Conservation (phyloP, 495 filamentous ascomycete genomes). For the Aspergillus mulundensis region DNA sequence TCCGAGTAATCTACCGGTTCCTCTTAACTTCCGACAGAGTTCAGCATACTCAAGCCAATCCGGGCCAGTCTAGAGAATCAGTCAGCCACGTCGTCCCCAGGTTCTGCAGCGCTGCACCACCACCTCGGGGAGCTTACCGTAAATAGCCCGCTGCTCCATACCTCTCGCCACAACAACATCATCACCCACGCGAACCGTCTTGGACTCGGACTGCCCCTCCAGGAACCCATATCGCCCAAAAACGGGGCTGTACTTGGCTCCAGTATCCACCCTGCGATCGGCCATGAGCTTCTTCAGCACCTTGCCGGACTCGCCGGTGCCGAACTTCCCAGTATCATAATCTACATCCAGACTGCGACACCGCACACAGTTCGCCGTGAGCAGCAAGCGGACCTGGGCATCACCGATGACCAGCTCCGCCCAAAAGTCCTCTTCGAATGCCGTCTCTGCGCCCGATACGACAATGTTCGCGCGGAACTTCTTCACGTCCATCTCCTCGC, state of each 20-base stretch:
- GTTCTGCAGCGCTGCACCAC: background rate
- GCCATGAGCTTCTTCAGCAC: constrained; percentile 74
- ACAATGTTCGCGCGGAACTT: constrained; percentile 89
- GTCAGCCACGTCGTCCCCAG: background rate
- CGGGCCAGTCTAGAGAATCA: constrained; percentile 31
- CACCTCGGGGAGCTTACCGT: constrained; percentile 40
- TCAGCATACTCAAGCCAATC: constrained; percentile 13
- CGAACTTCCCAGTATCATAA: constrained; percentile 66
- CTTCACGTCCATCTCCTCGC: constrained; percentile 61
- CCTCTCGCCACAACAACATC: constrained; percentile 57
- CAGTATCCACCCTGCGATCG: constrained; percentile 72
- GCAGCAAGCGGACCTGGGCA: constrained; percentile 37
- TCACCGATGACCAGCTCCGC: constrained; percentile 50
- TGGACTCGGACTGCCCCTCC: constrained; percentile 25
- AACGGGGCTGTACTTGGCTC: constrained; percentile 70
- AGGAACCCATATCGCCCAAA: constrained; percentile 82
- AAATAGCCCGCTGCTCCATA: constrained; percentile 56
- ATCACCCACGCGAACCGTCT: constrained; percentile 62
- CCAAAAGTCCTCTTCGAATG: constrained; percentile 90
- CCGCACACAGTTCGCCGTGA: constrained; percentile 78
- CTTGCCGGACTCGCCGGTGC: constrained; percentile 56
- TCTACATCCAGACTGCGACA: constrained; percentile 81
- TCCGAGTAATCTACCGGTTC: background rate
- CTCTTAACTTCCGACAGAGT: background rate
- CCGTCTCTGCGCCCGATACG: constrained; percentile 51